These are phyloP conservation scores for Trifolium fragiferum DNA, from an alignment of 306 rosid species.

Conservation along the genomic window DNA sequence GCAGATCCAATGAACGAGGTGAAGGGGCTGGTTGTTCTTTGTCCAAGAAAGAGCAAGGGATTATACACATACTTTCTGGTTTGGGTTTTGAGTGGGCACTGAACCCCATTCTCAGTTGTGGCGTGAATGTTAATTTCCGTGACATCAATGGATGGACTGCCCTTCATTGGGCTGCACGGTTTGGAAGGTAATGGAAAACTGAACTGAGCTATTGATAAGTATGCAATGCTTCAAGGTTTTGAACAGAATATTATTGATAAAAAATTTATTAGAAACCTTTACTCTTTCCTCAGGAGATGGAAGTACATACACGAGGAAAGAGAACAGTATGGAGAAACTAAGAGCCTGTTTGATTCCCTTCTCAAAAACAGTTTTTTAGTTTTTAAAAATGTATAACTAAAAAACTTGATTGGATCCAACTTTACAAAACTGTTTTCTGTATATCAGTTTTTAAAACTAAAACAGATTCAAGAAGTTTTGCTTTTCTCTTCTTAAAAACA, in stretches of 20 bases:
- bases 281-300: conserved; percentile 5
- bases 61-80: conserved; percentile 90
- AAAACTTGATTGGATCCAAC: too few relatives aligned
- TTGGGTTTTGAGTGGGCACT: conserved; percentile 95
- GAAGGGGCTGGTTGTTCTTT: conserved; percentile 64
- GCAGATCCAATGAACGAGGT: conserved; percentile 47
- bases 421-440: too few relatives aligned
- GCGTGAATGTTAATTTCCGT: conserved; percentile 87
- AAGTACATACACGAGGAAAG: background rate
- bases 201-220: conserved; percentile 22
- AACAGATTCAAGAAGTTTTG: too few relatives aligned
- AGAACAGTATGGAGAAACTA: conserved; percentile 13
- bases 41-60: conserved; percentile 92
- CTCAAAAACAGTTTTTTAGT: too few relatives aligned
- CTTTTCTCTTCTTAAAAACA: too few relatives aligned
- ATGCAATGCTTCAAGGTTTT: conserved; percentile 31
- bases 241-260: conserved; percentile 22
- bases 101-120: conserved; percentile 71
- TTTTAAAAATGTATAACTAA: too few relatives aligned
- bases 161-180: conserved; percentile 94
- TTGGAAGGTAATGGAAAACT: conserved; percentile 76
- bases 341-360: too few relatives aligned
- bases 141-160: conserved; percentile 96
- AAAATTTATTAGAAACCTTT: conserved; percentile 26
- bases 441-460: too few relatives aligned